Evolutionary conservation across 495 filamentous ascomycete genomes (phyloP).

Genomic region (Annulohypoxylon bovei): DNA sequence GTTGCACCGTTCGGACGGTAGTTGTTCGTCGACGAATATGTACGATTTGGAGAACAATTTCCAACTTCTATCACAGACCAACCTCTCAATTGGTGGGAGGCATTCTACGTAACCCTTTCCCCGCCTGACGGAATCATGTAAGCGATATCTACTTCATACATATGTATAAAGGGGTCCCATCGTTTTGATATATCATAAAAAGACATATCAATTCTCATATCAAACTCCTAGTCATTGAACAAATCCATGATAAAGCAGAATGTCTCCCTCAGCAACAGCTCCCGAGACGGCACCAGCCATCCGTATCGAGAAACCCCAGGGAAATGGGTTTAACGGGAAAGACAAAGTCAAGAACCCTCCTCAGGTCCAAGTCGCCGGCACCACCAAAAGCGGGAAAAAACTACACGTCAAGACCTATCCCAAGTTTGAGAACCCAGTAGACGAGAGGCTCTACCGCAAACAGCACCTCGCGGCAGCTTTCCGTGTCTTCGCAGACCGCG

Average conservation of each 20-base stretch:
- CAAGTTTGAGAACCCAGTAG: slow-evolving; percentile 65
- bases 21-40: slow-evolving; percentile 4
- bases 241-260: neutral
- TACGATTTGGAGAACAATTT: slow-evolving; percentile 28
- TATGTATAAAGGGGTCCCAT: neutral
- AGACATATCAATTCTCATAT: neutral
- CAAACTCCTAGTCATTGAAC: neutral
- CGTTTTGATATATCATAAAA: neutral
- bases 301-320: neutral
- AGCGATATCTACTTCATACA: slow-evolving; percentile 1
- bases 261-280: slow-evolving; percentile 28
- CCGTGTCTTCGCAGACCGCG: slow-evolving; percentile 73
- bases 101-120: slow-evolving; percentile 20
- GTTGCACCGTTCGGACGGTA: slow-evolving; percentile 8
- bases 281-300: slow-evolving; percentile 9
- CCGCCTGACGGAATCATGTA: slow-evolving; percentile 28
- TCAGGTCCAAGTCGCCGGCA: slow-evolving; percentile 48
- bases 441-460: slow-evolving; percentile 73
- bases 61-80: neutral
- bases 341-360: slow-evolving; percentile 30
- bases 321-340: slow-evolving; percentile 19
- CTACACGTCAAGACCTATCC: slow-evolving; percentile 66
- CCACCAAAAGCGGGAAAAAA: slow-evolving; percentile 50
- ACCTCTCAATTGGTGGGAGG: slow-evolving; percentile 25
- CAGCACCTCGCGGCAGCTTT: slow-evolving; percentile 79